These are phyloP conservation scores for Coelastrella sp. DNA, from an alignment of 139 green algal species.

Conservation along the genomic window DNA sequence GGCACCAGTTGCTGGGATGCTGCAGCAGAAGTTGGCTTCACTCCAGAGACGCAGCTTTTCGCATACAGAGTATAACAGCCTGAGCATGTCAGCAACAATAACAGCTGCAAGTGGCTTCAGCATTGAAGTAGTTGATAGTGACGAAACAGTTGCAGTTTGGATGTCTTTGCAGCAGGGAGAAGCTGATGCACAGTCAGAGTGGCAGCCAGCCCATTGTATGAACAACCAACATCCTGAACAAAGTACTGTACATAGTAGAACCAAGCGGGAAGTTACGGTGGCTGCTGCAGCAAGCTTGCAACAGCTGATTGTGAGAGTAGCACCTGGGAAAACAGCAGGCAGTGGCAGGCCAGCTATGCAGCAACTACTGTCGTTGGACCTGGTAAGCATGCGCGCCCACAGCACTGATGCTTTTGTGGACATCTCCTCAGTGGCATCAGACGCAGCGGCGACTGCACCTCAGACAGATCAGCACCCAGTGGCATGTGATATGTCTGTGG, in stretches of 20 bases:
- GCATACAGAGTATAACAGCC: not conserved
- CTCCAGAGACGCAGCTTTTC: not conserved
- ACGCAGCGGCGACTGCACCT: conserved; percentile 10
- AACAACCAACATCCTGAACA: not conserved
- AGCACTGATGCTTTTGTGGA: not conserved
- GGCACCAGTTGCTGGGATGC: not conserved
- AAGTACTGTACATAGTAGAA: not conserved
- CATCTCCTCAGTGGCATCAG: not conserved
- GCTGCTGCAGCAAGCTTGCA: not conserved
- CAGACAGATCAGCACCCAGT: not conserved
- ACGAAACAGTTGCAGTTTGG: not conserved
- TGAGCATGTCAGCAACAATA: not conserved
- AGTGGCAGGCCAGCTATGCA: conserved; percentile 18
- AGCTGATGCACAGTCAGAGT: not conserved
- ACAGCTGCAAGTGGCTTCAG: not conserved
- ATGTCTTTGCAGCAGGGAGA: conserved; percentile 14
- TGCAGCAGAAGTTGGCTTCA: conserved; percentile 11
- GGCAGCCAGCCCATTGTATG: not conserved
- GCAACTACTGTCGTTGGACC: conserved; percentile 20
- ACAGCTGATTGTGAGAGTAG: conserved; percentile 25
- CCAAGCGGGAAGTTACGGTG: not conserved
- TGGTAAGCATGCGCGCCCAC: not conserved
- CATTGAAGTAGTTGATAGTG: not conserved
- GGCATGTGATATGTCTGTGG: conserved; percentile 6
- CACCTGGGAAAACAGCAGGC: not conserved